Conservation (phyloP, 2,329 filamentous ascomycete genomes). For the Botrytis sinoallii region DNA sequence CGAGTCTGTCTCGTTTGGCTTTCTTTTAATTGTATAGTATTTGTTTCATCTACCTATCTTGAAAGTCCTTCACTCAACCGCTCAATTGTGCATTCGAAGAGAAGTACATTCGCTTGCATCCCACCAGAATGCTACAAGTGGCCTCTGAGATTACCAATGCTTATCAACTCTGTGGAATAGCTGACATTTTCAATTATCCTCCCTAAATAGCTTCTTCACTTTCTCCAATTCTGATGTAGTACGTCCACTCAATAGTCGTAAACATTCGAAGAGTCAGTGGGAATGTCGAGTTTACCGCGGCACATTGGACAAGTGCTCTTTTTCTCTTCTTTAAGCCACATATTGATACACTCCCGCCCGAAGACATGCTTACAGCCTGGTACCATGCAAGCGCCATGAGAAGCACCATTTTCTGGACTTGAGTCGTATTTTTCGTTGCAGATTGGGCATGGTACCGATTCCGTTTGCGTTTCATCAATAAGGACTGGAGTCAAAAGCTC, state of each 20-base stretch:
- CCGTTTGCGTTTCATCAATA: not conserved
- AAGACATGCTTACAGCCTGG: not conserved
- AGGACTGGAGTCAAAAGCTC: not conserved
- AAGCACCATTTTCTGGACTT: not conserved
- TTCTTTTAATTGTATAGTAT: not conserved
- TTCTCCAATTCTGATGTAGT: rapidly evolving
- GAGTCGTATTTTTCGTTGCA: not conserved
- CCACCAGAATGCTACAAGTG: not conserved
- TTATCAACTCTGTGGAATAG: not conserved
- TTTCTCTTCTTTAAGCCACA: not conserved
- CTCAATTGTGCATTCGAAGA: not conserved
- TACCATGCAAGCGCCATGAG: not conserved
- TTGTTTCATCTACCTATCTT: no score
- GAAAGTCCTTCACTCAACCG: not conserved
- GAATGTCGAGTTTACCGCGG: not conserved
- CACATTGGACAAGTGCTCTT: not conserved
- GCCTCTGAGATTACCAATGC: not conserved
- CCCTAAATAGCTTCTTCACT: no score
- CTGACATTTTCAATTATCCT: not conserved
- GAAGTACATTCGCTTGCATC: no score
- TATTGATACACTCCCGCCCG: not conserved
- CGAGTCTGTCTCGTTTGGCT: not conserved
- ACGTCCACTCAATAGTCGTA: rapidly evolving
- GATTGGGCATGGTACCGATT: not conserved
- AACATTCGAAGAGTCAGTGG: not conserved